A percentile compares a stretch with the other conserved stretches of the same genome.
These are phyloP conservation scores for Scleroderma bovista DNA, from an alignment of 768 basidiomycete species.

Conservation along the genomic window DNA sequence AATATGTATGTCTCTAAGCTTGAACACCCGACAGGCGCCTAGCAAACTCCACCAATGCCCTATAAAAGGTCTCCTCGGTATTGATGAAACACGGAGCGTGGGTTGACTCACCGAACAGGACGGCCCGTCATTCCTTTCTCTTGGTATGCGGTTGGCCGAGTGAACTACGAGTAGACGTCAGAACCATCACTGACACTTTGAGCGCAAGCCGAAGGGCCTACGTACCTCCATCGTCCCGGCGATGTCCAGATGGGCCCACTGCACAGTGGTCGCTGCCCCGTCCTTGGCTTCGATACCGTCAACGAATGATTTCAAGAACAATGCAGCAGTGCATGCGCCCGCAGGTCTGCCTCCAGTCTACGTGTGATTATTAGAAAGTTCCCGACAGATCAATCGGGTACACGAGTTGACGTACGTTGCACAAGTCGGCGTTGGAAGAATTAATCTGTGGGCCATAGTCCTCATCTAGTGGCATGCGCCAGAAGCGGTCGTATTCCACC, in stretches of 20 bases:
- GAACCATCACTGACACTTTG: background rate
- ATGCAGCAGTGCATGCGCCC: conserved; percentile 75
- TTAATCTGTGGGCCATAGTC: conserved; percentile 75
- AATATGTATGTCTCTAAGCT: no score
- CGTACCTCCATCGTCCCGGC: conserved; percentile 70
- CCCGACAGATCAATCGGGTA: background rate
- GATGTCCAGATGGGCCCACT: conserved; percentile 89
- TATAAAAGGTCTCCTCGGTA: conserved; percentile 6
- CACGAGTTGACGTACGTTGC: conserved; percentile 39
- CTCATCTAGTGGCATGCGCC: conserved; percentile 87
- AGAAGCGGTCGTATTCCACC: conserved; percentile 76
- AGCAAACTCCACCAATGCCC: conserved; percentile 30
- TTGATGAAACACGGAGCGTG: background rate
- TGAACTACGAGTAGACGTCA: conserved; percentile 32
- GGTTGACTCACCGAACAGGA: conserved; percentile 57
- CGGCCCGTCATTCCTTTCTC: conserved; percentile 77
- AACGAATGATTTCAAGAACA: conserved; percentile 83
- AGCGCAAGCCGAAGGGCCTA: conserved; percentile 4
- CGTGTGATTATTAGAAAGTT: background rate
- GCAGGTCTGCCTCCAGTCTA: conserved; percentile 70
- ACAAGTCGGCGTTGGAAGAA: conserved; percentile 74
- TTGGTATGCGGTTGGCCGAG: conserved; percentile 53
- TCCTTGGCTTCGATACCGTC: conserved; percentile 64
- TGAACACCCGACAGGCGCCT: conserved; percentile 18
- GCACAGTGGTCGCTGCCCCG: conserved; percentile 47